phyloP scores from a whole-genome alignment of 768 basidiomycete genomes.

The Cubamyces lactineus region DNA sequence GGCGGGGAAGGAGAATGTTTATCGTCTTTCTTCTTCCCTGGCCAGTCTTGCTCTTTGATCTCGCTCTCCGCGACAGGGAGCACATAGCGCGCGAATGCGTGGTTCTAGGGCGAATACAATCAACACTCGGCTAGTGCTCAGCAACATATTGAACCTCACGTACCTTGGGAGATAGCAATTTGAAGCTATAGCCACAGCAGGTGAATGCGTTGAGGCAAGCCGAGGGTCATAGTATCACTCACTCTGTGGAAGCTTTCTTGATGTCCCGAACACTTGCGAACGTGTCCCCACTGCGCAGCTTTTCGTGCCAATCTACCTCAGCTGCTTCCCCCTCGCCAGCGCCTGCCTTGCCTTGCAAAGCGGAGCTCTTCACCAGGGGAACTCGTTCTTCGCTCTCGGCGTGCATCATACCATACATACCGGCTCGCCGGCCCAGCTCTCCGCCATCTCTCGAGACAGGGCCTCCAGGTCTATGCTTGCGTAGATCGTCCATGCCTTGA shows the following conservation, averaged over 20 bases:
- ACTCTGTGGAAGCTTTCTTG: constrained; percentile 23
- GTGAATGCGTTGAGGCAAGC: neutral
- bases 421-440: constrained; percentile 4
- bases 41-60: constrained; percentile 26
- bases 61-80: constrained; percentile 23
- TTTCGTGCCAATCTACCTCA: constrained; percentile 1
- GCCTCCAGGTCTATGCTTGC: constrained; percentile 13
- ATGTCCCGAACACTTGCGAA: constrained; percentile 27
- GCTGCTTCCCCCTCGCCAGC: neutral
- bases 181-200: constrained; percentile 10
- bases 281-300: constrained; percentile 6
- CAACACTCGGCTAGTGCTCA: no score
- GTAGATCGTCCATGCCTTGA: neutral
- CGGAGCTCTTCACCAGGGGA: no score
- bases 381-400: neutral
- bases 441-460: constrained; percentile 8
- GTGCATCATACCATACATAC: constrained; percentile 9
- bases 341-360: neutral
- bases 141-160: neutral
- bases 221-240: neutral
- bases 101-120: constrained; percentile 8
- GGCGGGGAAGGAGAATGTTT: neutral
- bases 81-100: constrained; percentile 29
- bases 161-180: constrained; percentile 11
- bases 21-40: constrained; percentile 15